phyloP scores from a whole-genome alignment of 2,329 filamentous ascomycete genomes.

The Pyrenophora seminiperda region DNA sequence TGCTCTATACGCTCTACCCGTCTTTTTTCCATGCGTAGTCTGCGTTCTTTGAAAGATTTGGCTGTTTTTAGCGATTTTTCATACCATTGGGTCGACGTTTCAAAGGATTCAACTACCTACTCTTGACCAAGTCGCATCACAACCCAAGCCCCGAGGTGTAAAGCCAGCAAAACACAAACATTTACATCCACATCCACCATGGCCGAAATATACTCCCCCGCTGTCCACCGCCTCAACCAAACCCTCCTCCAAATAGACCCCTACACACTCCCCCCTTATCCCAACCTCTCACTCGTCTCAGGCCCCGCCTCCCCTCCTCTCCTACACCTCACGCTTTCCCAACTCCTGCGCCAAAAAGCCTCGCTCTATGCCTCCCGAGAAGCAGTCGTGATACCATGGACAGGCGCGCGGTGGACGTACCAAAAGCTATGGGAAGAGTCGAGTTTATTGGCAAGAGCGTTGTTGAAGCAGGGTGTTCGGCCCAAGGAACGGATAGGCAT shows the following conservation, averaged over 20 bases:
- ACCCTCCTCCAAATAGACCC: conserved; percentile 48
- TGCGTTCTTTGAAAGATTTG: too few species aligned
- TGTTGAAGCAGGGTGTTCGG: conserved; percentile 69
- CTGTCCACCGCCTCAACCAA: conserved; percentile 44
- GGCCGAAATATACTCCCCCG: conserved; percentile 37
- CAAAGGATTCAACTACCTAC: too few species aligned
- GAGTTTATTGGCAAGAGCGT: conserved; percentile 47
- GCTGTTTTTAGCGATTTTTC: too few species aligned
- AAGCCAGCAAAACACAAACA: background rate
- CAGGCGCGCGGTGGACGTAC: conserved; percentile 73
- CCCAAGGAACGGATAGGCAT: conserved; percentile 74
- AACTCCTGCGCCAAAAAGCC: conserved; percentile 73
- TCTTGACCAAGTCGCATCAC: too few species aligned
- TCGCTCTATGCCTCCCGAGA: conserved; percentile 68
- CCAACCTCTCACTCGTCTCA: conserved; percentile 64
- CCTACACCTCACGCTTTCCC: conserved; percentile 72
- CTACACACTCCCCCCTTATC: conserved; percentile 46
- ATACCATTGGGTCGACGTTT: too few species aligned
- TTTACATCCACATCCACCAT: conserved; percentile 13
- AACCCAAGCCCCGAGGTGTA: too few species aligned
- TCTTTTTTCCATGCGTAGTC: too few species aligned
- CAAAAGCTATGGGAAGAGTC: conserved; percentile 48
- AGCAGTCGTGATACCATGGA: conserved; percentile 76
- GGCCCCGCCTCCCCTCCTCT: conserved; percentile 72
- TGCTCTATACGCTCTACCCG: too few species aligned